Evolutionary conservation across 2,329 filamentous ascomycete species (phyloP).

Genomic region (Sporothrix globosa): DNA sequence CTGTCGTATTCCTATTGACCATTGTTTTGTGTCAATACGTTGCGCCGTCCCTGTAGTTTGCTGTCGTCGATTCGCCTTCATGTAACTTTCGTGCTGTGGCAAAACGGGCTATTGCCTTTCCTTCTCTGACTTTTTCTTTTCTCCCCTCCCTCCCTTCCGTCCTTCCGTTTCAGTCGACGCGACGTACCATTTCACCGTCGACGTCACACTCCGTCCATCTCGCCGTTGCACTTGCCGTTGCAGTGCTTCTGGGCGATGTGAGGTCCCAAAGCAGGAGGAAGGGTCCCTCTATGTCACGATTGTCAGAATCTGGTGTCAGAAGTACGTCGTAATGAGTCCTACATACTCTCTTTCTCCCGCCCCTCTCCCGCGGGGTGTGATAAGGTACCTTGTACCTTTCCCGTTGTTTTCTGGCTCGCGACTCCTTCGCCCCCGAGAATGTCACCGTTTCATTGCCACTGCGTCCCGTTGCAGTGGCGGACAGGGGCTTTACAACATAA

Average conservation of each 20-base stretch:
- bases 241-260: conserved; percentile 6
- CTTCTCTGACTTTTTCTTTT: too few relatives aligned
- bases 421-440: not conserved
- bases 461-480: conserved; percentile 23
- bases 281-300: not conserved
- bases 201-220: not conserved
- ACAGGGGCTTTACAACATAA: not conserved
- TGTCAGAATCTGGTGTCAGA: too few relatives aligned
- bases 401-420: conserved; percentile 4
- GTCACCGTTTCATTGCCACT: conserved; percentile 22
- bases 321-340: not conserved
- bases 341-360: not conserved
- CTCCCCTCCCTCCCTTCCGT: too few relatives aligned
- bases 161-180: not conserved
- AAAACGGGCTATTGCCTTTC: not conserved
- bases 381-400: not conserved
- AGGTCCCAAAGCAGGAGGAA: not conserved
- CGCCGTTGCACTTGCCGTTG: not conserved
- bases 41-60: not conserved
- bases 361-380: not conserved
- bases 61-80: not conserved
- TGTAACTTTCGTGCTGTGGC: not conserved
- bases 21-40: not conserved
- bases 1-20: too few relatives aligned
- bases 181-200: not conserved